These are phyloP conservation scores for Amanita pallidorosea DNA, from an alignment of 768 basidiomycete species.

Conservation along the genomic window DNA sequence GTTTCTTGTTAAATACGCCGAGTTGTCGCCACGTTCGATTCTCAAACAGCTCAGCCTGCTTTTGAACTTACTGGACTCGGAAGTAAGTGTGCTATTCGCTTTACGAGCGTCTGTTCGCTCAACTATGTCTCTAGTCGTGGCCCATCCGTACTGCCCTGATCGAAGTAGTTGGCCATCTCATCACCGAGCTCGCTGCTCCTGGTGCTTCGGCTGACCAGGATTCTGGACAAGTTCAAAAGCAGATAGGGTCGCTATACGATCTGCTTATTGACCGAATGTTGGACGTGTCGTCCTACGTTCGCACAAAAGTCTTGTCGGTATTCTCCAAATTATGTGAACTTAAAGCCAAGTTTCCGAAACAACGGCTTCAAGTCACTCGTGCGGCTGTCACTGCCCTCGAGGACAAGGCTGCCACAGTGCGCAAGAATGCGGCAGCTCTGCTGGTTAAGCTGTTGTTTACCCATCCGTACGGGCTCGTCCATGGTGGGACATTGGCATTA, in stretches of 20 bases:
- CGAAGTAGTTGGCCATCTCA: constrained; percentile 80
- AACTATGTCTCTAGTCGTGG: constrained; percentile 52
- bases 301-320: constrained; percentile 76
- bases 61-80: constrained; percentile 81
- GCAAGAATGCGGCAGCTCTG: constrained; percentile 72
- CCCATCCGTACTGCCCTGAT: constrained; percentile 94
- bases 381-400: constrained; percentile 74
- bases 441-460: constrained; percentile 69
- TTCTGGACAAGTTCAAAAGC: constrained; percentile 45
- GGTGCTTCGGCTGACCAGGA: constrained; percentile 37
- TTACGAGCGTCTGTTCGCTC: neutral
- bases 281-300: constrained; percentile 85
- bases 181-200: constrained; percentile 63
- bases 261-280: constrained; percentile 80
- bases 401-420: constrained; percentile 85
- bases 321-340: constrained; percentile 67
- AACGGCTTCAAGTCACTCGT: constrained; percentile 63
- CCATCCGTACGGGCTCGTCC: constrained; percentile 79
- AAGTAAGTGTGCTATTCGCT: constrained; percentile 36
- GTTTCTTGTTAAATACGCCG: constrained; percentile 75
- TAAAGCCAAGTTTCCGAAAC: constrained; percentile 77
- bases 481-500: constrained; percentile 72
- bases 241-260: constrained; percentile 73
- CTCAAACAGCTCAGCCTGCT: constrained; percentile 86
- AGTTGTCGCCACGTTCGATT: constrained; percentile 68